Evolutionary conservation across 2,329 filamentous ascomycete species (phyloP), one percentile per base, ranked within the genome.

Genomic region (Penicillium sp.): DNA sequence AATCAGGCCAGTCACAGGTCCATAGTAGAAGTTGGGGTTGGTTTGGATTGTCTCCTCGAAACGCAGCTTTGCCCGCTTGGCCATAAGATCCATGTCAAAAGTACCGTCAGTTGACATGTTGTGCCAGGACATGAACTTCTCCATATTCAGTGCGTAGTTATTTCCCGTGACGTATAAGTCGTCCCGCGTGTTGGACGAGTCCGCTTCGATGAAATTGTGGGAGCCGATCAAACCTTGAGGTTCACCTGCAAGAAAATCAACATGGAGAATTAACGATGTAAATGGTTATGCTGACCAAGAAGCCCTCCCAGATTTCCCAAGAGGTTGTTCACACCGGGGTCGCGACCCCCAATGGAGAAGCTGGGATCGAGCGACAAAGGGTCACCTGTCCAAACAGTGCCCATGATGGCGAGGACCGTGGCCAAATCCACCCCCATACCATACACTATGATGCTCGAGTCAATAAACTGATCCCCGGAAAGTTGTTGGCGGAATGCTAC

Each of bases 21-120:
- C 82, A 54, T 82, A 84, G 71, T 82, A 86, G 68, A 84, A 84
- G 50, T 82, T 75, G 0, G 83, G 82, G 66, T 86, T 86, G 28
- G 76, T 79, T 25, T 72, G 69, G 10, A 84, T 78, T 42, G 77
- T 81, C 64, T 84, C 73, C 14, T 81, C 63, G 66, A 81, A 83
- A 2, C 82, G 78, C 14, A 74, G 67, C 10, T 76, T 75, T 10
- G 79, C 78, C 39, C 80, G 79, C 41, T 77, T 67, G 3, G 71
- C 80, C 31, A 83, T 72, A 28, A 78, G 67, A 5, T 79, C 74
- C 60, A 82, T 76, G 45, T 77, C 73, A 38, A 78, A 74, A 2
- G 67, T 79, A 49, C 75, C 76, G 41, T 78, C 76, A 15, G 72
- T 66, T 3, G 74, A 73, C 62, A 71, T 70, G 65, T 77, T 72